Percentiles rank a stretch among this genome's conserved stretches.
These are phyloP conservation scores for Neurospora sp. DNA, from an alignment of 2,329 filamentous ascomycete species.

Conservation along the genomic window DNA sequence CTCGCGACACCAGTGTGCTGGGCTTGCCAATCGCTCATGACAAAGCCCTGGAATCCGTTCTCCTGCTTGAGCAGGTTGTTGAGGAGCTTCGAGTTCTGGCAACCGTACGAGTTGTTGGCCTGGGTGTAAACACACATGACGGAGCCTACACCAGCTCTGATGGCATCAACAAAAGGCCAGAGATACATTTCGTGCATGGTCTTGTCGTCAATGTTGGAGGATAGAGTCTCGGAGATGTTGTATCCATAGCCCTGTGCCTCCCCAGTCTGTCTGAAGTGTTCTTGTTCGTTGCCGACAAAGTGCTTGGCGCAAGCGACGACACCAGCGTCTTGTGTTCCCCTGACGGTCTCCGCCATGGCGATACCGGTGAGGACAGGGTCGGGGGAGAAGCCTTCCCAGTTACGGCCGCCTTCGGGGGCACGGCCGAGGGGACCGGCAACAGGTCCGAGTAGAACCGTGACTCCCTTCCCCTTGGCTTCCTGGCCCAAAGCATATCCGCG, in stretches of 20 bases:
- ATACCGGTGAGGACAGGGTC: conserved; percentile 68
- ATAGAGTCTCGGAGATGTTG: conserved; percentile 48
- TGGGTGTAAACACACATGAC: conserved; percentile 50
- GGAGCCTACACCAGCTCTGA: conserved; percentile 41
- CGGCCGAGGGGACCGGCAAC: conserved; percentile 65
- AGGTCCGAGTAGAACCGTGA: conserved; percentile 65
- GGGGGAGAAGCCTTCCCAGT: conserved; percentile 63
- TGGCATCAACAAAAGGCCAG: conserved; percentile 56
- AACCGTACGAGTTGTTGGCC: conserved; percentile 56
- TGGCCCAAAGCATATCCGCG: conserved; percentile 63
- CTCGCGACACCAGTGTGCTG: conserved; percentile 59
- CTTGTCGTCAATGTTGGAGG: conserved; percentile 47
- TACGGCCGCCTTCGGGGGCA: conserved; percentile 55
- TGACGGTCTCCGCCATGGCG: conserved; percentile 62
- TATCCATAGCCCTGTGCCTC: conserved; percentile 49
- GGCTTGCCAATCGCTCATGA: conserved; percentile 50
- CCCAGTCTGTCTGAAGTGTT: conserved; percentile 60
- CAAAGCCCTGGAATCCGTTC: conserved; percentile 57
- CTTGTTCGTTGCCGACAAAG: conserved; percentile 62
- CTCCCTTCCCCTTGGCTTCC: conserved; percentile 63
- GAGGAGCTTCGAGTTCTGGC: conserved; percentile 54
- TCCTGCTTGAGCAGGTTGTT: conserved; percentile 57
- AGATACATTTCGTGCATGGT: conserved; percentile 54
- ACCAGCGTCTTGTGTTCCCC: conserved; percentile 71
- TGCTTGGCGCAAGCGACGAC: conserved; percentile 73